phyloP scores from a whole-genome alignment of 1,284 basidiomycete species.

The Gomphus bonarii region DNA sequence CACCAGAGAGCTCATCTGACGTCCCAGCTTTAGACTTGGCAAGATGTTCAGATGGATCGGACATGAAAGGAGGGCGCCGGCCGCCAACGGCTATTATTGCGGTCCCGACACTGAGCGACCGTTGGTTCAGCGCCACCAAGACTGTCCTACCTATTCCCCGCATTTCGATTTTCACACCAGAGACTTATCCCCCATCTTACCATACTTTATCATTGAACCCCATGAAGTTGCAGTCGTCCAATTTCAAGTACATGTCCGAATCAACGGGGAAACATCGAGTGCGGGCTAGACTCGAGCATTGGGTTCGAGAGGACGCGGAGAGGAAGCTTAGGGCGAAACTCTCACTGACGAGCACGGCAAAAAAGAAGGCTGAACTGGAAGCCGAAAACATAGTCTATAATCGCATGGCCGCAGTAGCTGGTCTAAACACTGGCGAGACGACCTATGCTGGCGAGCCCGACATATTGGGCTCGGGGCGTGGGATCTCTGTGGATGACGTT shows the following conservation, averaged over 20 bases:
- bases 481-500: constrained; percentile 6
- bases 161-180: not conserved
- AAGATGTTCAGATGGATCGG: not conserved
- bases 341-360: not conserved
- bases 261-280: not conserved
- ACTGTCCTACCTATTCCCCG: constrained; percentile 4
- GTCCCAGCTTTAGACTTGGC: not conserved
- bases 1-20: constrained; percentile 1
- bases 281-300: constrained; percentile 6
- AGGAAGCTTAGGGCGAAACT: constrained; percentile 1
- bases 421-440: constrained; percentile 1
- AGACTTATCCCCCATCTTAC: not conserved
- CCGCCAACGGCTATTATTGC: not conserved
- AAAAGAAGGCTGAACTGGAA: constrained; percentile 2
- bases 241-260: not conserved
- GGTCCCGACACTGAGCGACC: constrained; percentile 3
- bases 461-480: constrained; percentile 1
- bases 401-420: not conserved
- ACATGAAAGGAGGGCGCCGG: not conserved
- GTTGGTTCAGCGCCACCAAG: constrained; percentile 4
- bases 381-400: constrained; percentile 3
- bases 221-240: constrained; percentile 8
- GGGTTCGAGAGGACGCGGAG: constrained; percentile 8
- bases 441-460: constrained; percentile 4
- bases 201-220: not conserved